Evolutionary conservation across 805 yeast genomes (phyloP), one percentile per base, ranked within the genome.

Genomic region (Cyberlindnera xylosilytica): DNA sequence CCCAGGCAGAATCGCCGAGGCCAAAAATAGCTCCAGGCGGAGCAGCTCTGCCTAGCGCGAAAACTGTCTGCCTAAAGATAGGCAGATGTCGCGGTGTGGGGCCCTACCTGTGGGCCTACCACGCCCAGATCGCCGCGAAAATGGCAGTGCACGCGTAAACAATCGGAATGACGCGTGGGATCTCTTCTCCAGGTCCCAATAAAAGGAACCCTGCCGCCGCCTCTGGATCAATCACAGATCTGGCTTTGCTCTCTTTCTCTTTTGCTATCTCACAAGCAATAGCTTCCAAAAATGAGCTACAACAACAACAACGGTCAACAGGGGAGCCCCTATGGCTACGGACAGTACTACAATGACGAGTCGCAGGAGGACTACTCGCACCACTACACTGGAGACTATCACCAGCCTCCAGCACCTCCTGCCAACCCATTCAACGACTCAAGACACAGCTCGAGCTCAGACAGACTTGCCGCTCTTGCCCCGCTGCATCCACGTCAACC

Each of bases 351-450:
- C 18, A 32, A 39, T 23, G 36, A 45, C 12, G 41, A 38, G 30
- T 36, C 41, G 13, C 26, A 42, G 23, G 36, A 23, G 12, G 33
- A 39, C 29, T 36, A 36, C 13, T 33, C 49, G 26, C 27, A 37
- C n/a, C 17, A 32, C 22, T 38, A 45, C 35, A 16, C 30, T 10
- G 36, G 41, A 7, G 43, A 51, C 20, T 45, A 42, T 39, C 39
- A 36, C 32, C 44, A 46, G 36, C 52, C 47, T 5, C 20, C 32
- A 22, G 31, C 39, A 36, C 45, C 51, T 15, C 52, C 55, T n/a
- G 32, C 44, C 12, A 28, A 42, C 38, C 45, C 51, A 16, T 56
- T 57, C 16, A 34, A 46, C n/a, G 56, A 54, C 28, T 3, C 32
- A 5, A n/a, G 41, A 22, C 26, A 16, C 41, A 41, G 42, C 39